Base-by-base conservation (phyloP, 1,284 basidiomycete species). In the Singerocomus inundabilis region DNA sequence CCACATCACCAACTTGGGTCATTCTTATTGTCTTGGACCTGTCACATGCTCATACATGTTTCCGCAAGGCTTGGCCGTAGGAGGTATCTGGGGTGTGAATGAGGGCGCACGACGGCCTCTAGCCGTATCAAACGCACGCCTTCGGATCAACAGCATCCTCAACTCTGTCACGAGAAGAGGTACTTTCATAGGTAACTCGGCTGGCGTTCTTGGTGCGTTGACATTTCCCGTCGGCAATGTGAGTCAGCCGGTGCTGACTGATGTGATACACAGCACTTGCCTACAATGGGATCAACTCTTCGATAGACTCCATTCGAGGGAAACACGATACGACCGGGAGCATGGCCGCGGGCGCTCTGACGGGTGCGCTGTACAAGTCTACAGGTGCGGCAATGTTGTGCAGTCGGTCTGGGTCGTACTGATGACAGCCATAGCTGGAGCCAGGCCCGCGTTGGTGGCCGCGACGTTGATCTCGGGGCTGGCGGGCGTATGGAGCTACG, bases 111-210 rank as follows among this genome's bases (percentile, higher is more conserved):
- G 80, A 66, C 81, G 92, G 70, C 92, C 89, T 56, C 80, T 91
- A 70, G 93, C 83, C 71, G 87, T 84, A 60, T 88, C 84, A 63
- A 93, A 89, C 71, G 70, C 85, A 53, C 80, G 93, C 57, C 76
- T 99, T 67, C 86, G 97, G 75, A 86, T 99, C 75, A 99, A 99
- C 76, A 95, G 93, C 62, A 77, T 99, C 53, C 81, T 99, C 61
- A 99, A 99, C 79, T 90, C 93, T 68, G 85, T 98, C 68, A 98
- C 96, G 54, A 80, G 96, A 72, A 83, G 97, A 73, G 97, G 97
- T 38, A 95, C 91, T 46, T 98, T 98, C 74, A 88, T 98, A 71
- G 97, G 95, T 64, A 99, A 99, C 79, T 98, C 93, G 66, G 92
- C 95, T 67, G 97, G 97, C 71, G 91, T 98, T 56, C 77, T 99